phyloP scores from a whole-genome alignment of 2,329 filamentous ascomycete genomes.

The Basipetospora chlamydospora region DNA sequence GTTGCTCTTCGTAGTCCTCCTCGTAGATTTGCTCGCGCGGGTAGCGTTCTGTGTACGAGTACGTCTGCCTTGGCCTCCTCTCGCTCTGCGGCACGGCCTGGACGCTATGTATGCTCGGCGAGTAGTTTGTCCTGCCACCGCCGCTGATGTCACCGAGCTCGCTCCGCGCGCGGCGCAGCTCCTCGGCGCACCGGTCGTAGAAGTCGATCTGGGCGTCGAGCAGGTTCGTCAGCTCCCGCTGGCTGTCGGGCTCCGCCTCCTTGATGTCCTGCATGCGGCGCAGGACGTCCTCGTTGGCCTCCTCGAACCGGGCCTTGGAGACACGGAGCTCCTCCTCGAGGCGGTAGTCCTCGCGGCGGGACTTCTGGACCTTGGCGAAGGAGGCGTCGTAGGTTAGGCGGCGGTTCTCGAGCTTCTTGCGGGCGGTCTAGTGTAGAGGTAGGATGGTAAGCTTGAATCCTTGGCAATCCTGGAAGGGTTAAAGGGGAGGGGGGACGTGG shows the following conservation, averaged over 20 bases:
- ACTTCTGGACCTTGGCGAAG: conserved; percentile 79
- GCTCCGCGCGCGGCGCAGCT: conserved; percentile 45
- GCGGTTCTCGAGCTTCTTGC: conserved; percentile 87
- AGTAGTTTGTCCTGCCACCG: conserved; percentile 9
- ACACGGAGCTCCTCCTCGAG: conserved; percentile 83
- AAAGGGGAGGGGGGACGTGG: conserved; percentile 8
- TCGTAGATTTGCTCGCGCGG: conserved; percentile 29
- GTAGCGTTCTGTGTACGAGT: conserved; percentile 19
- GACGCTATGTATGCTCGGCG: conserved; percentile 5
- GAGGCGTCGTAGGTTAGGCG: conserved; percentile 84
- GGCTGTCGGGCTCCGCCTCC: conserved; percentile 72
- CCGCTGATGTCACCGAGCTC: conserved; percentile 22
- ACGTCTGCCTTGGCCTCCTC: conserved; percentile 10
- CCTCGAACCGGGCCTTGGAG: conserved; percentile 92
- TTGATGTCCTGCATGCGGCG: conserved; percentile 94
- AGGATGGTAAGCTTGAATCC: conserved; percentile 10
- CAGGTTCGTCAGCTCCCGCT: conserved; percentile 66
- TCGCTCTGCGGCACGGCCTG: conserved; percentile 5
- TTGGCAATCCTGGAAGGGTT: conserved; percentile 6
- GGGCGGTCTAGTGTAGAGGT: conserved; percentile 49
- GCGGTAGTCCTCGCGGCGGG: conserved; percentile 84
- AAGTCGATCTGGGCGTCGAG: conserved; percentile 82
- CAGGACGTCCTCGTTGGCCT: conserved; percentile 81
- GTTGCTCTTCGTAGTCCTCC: conserved; percentile 19
- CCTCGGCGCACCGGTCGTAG: conserved; percentile 79